phyloP scores from a whole-genome alignment of 768 basidiomycete genomes.

The Kwoniella pini region DNA sequence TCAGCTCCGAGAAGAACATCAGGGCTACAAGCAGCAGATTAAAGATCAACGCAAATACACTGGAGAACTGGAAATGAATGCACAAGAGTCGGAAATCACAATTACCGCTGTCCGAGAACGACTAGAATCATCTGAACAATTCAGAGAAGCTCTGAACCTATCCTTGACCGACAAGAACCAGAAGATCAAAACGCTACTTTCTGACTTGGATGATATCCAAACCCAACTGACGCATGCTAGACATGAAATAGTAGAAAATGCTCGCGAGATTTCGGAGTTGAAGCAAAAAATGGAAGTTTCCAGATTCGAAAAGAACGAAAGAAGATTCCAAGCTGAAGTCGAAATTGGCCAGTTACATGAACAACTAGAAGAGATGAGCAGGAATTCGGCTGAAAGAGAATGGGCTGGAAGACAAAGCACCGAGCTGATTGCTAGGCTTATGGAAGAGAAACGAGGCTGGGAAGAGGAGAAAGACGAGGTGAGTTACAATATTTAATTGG shows the following conservation, averaged over 20 bases:
- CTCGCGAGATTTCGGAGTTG: slow-evolving; percentile 17
- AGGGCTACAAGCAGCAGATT: not conserved
- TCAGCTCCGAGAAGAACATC: not conserved
- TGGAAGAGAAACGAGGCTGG: slow-evolving; percentile 18
- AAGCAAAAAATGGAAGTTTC: slow-evolving; percentile 24
- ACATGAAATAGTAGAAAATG: slow-evolving; percentile 14
- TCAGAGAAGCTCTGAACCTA: not conserved
- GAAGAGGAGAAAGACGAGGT: slow-evolving; percentile 24
- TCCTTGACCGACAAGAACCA: not conserved
- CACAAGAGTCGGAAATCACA: slow-evolving; percentile 10
- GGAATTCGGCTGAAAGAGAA: slow-evolving; percentile 15
- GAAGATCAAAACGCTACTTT: not conserved
- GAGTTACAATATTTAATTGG: slow-evolving; percentile 2
- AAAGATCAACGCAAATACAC: not conserved
- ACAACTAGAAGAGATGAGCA: slow-evolving; percentile 18
- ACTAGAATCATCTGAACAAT: slow-evolving; percentile 4
- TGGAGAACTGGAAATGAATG: slow-evolving; percentile 1
- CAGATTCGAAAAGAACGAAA: slow-evolving; percentile 33
- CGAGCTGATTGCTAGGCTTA: slow-evolving; percentile 13
- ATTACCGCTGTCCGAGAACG: slow-evolving; percentile 4
- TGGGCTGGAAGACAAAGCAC: slow-evolving; percentile 13
- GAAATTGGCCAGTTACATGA: slow-evolving; percentile 25
- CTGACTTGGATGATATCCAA: not conserved
- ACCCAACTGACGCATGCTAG: not conserved
- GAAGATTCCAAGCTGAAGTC: slow-evolving; percentile 5